Base-by-base conservation (phyloP, 2,329 filamentous ascomycete species). In the Penicillium sp. region DNA sequence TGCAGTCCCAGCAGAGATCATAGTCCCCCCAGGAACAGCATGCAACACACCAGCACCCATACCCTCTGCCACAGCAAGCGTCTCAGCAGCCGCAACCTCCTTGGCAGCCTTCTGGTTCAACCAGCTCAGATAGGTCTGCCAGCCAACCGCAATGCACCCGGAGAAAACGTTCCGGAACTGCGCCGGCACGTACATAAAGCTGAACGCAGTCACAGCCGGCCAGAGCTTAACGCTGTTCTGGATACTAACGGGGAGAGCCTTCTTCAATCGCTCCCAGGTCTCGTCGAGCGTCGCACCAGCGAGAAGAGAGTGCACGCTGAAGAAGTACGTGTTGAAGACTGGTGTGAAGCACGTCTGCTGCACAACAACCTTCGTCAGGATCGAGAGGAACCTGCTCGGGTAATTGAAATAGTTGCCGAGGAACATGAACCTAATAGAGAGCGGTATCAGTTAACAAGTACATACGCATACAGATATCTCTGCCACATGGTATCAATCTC, bases 51-150 rank as follows among this genome's bases (percentile, higher is more conserved):
- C 54, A 27, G 46, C 38, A 25, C n/a, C 21, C 21, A 34, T 43
- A 11, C 55, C 46, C n/a, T 56, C 58, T 36, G 64, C 63, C 15
- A 59, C 63, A 43, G 66, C 53, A 23, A 50, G 53, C 23, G 39
- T 55, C 56, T 73, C 72, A 10, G 60, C 68, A 39, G 67, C 70
- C 59, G 69, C 77, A 61, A 84, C 82, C 64, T 81, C 78, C 48
- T 79, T 78, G 72, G 91, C 90, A 2, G 90, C 90, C 60, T 79
- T 79, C 67, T 88, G 82, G 68, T 96, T 96, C 68, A 96, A 74
- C 73, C 86, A 89, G 65, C 87, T 90, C 65, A 97, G 70, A 79
- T 96, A 97, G 0, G 91, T 92, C 82, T 96, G 92, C 92, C 92
- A 97, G 0, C 89, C 90, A 50, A 96, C 88, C 1, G 91, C 90